These are phyloP conservation scores for Auriscalpium microsporum DNA, from an alignment of 768 basidiomycete genomes.

Conservation along the genomic window DNA sequence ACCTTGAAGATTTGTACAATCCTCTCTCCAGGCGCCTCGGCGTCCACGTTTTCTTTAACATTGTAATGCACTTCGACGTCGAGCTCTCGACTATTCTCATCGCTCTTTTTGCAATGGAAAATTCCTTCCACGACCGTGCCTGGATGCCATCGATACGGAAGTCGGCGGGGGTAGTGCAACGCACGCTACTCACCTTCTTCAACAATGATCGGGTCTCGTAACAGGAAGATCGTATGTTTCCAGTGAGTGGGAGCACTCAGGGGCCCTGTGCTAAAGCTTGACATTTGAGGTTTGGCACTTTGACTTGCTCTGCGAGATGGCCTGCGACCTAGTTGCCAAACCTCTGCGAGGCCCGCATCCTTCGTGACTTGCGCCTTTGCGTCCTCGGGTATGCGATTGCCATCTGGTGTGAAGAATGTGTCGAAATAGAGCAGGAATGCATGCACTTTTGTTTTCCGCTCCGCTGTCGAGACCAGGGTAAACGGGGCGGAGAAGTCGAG, in stretches of 20 bases:
- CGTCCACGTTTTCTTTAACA: slow-evolving; percentile 34
- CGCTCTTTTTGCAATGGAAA: slow-evolving; percentile 80
- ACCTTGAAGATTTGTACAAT: slow-evolving; percentile 76
- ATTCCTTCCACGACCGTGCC: slow-evolving; percentile 68
- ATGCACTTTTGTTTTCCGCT: slow-evolving; percentile 56
- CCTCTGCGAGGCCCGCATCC: slow-evolving; percentile 57
- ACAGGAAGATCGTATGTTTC: slow-evolving; percentile 90
- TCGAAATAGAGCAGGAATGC: slow-evolving; percentile 92
- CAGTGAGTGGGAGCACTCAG: slow-evolving; percentile 85
- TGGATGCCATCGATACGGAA: slow-evolving; percentile 21
- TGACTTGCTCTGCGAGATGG: slow-evolving; percentile 51
- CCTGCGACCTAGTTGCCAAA: slow-evolving; percentile 73
- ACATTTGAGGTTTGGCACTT: slow-evolving; percentile 37
- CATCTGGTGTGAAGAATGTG: slow-evolving; percentile 73
- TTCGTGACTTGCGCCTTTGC: slow-evolving; percentile 48
- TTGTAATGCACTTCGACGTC: slow-evolving; percentile 84
- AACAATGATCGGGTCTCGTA: slow-evolving; percentile 70
- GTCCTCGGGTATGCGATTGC: slow-evolving; percentile 41
- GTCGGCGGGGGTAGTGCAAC: too few species aligned
- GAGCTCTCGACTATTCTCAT: slow-evolving; percentile 75
- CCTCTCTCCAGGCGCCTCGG: slow-evolving; percentile 29
- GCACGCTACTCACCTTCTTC: slow-evolving; percentile 51
- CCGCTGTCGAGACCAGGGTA: slow-evolving; percentile 54
- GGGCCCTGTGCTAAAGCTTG: slow-evolving; percentile 89
- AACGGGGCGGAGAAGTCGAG: slow-evolving; percentile 79